Base-by-base conservation (phyloP, 352 stramenopile species). In the Phytophthora lateralis region DNA sequence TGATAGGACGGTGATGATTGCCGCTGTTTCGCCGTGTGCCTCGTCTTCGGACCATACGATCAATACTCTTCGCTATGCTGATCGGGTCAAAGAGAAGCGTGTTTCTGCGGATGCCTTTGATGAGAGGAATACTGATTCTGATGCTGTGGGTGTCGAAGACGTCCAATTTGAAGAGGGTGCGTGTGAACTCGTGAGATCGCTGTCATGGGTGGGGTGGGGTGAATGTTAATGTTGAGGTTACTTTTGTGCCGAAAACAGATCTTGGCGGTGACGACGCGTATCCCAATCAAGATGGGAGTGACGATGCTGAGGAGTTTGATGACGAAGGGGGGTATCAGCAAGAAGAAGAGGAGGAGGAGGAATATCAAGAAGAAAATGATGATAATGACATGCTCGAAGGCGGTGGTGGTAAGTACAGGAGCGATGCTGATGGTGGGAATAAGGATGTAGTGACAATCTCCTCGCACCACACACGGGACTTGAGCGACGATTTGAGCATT, bases 31-130 rank as follows among this genome's bases (percentile, higher is more conserved):
- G 3, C 97, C 97, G 1, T 96, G 90, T 20, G 90, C 91, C 0
- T 98, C 89, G 4, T 95, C 91, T 2, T 88, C 95, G 1, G 97
- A 99, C 45, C 97, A 99, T 72, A 98, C 97, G 4, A 66, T 99
- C 20, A 99, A 99, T 69, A 99, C 97, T 2, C 81, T 99, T 5
- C 82, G 97, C 5, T 99, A 99, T 68, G 97, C 97, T 2, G 96
- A 99, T 74, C 88, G 95, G 12, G 95, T 99, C 24, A 99, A 99
- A 69, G 95, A 98, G 48, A 98, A 98, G 66, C 90, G 72, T 39
- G 86, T 93, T 15, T 85, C 83, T 18, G 80, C 82, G 0, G 75
- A 93, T 66, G 82, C 66, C 1, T 89, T 89, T 56, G 80, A 83
- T 26, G 82, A 90, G 12, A 38, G 54, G 6, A 64, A 50, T 57